A percentile compares a stretch with the other conserved stretches of the same genome.
Evolutionary conservation across 352 stramenopile genomes (phyloP).

Genomic region (Chrysophaeum taylorii): DNA sequence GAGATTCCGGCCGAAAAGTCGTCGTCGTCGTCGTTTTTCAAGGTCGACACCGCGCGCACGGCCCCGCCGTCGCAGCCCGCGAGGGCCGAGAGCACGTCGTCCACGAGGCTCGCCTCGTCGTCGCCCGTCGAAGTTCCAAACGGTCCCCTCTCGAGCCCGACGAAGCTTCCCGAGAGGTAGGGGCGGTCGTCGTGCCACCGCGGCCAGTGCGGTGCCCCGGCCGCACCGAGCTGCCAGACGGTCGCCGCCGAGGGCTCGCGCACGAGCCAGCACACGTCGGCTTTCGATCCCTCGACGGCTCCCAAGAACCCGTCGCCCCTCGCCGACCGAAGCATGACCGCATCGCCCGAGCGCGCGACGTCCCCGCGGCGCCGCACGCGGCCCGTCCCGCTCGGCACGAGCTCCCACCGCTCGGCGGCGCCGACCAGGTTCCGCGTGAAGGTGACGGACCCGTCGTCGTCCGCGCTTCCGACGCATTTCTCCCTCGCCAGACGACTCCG

Average conservation of each 20-base stretch:
- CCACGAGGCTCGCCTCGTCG: not conserved
- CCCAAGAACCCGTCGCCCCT: not conserved
- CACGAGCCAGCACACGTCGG: not conserved
- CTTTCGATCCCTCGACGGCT: not conserved
- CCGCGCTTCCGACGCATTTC: not conserved
- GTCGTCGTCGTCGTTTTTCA: not conserved
- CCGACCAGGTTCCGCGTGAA: constrained; percentile 4
- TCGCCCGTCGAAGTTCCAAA: not conserved
- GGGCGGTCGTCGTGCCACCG: constrained; percentile 8
- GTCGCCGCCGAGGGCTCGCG: not conserved
- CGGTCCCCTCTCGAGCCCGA: not conserved
- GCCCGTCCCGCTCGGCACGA: not conserved
- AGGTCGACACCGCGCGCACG: not conserved
- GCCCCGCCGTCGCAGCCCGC: not conserved
- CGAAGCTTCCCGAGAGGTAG: not conserved
- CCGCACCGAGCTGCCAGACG: not conserved
- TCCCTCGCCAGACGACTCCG: not conserved
- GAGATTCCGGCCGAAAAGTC: not conserved
- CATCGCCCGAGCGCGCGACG: not conserved
- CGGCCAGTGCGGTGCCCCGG: constrained; percentile 1
- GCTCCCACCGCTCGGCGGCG: constrained; percentile 5
- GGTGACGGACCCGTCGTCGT: not conserved
- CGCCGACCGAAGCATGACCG: not conserved
- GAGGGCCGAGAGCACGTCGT: not conserved
- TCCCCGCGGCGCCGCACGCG: not conserved